These are phyloP conservation scores for Metarhizium rileyi DNA, from an alignment of 2,329 filamentous ascomycete genomes.

Conservation along the genomic window DNA sequence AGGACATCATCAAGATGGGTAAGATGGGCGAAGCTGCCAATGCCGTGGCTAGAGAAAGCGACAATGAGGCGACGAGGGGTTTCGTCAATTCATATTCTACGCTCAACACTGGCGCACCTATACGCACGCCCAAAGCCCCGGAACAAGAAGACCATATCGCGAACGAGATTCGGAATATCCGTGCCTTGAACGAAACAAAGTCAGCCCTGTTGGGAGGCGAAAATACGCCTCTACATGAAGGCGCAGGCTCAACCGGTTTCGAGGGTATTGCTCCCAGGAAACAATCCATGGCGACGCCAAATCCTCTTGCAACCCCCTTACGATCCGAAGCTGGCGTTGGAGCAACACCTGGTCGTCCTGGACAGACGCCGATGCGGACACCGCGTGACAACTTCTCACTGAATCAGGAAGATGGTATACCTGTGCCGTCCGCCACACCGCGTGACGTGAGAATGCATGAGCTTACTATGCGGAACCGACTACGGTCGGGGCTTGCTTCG, in stretches of 20 bases:
- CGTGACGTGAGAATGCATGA: constrained; percentile 66
- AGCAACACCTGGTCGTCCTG: constrained; percentile 58
- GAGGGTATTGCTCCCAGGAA: constrained; percentile 73
- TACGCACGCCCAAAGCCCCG: constrained; percentile 83
- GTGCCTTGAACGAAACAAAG: constrained; percentile 84
- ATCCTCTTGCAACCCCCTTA: constrained; percentile 87
- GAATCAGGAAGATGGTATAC: constrained; percentile 61
- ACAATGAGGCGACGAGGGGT: constrained; percentile 76
- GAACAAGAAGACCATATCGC: constrained; percentile 92
- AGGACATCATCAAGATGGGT: constrained; percentile 98
- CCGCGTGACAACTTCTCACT: constrained; percentile 81
- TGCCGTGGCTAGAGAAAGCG: constrained; percentile 61
- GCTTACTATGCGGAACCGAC: constrained; percentile 54
- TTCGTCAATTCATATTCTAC: constrained; percentile 80
- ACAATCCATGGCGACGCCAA: constrained; percentile 80
- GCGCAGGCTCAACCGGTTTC: constrained; percentile 74
- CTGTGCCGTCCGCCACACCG: constrained; percentile 64
- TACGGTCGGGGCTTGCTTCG: constrained; percentile 66
- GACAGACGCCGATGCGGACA: constrained; percentile 77
- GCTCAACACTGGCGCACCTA: constrained; percentile 73
- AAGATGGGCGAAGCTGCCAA: constrained; percentile 84
- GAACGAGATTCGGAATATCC: constrained; percentile 92
- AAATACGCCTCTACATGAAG: constrained; percentile 81
- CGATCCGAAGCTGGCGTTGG: constrained; percentile 53
- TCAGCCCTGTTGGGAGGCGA: constrained; percentile 90